A percentile compares a stretch with the other conserved stretches of the same genome.
These are phyloP conservation scores for Agrocybe chaxingu DNA, from an alignment of 768 basidiomycete species.

Conservation along the genomic window DNA sequence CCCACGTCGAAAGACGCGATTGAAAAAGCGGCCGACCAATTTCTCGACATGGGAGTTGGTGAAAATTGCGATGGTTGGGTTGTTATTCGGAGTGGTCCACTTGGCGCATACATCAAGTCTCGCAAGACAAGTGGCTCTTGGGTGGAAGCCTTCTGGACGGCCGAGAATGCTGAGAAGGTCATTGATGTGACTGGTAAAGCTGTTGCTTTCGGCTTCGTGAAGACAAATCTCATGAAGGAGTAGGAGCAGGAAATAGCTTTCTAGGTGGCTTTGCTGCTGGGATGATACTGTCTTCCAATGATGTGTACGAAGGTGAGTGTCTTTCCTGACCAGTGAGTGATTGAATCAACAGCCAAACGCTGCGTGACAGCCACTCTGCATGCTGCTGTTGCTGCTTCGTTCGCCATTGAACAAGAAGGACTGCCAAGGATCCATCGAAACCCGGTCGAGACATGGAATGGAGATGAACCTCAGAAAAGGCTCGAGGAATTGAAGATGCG, in stretches of 20 bases:
- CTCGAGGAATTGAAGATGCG: conserved; percentile 49
- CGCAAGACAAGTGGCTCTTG: conserved; percentile 41
- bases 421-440: conserved; percentile 50
- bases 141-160: conserved; percentile 74
- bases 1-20: conserved; percentile 50
- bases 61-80: conserved; percentile 49
- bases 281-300: conserved; percentile 46
- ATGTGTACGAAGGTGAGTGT: conserved; percentile 63
- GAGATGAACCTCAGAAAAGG: conserved; percentile 57
- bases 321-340: neutral
- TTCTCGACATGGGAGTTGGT: conserved; percentile 62
- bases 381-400: conserved; percentile 80
- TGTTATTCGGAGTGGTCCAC: conserved; percentile 69
- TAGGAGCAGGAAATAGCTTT: conserved; percentile 91
- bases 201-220: conserved; percentile 2
- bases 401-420: conserved; percentile 78
- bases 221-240: conserved; percentile 8
- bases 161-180: conserved; percentile 44
- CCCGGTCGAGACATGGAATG: conserved; percentile 58
- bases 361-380: conserved; percentile 56
- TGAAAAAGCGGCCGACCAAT: conserved; percentile 62
- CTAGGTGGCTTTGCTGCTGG: conserved; percentile 84
- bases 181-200: conserved; percentile 78
- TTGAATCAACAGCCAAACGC: too few relatives aligned
- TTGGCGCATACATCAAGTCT: conserved; percentile 68